phyloP scores from a whole-genome alignment of 208 protist genomes.

The Acanthamoeba culbertsoni region DNA sequence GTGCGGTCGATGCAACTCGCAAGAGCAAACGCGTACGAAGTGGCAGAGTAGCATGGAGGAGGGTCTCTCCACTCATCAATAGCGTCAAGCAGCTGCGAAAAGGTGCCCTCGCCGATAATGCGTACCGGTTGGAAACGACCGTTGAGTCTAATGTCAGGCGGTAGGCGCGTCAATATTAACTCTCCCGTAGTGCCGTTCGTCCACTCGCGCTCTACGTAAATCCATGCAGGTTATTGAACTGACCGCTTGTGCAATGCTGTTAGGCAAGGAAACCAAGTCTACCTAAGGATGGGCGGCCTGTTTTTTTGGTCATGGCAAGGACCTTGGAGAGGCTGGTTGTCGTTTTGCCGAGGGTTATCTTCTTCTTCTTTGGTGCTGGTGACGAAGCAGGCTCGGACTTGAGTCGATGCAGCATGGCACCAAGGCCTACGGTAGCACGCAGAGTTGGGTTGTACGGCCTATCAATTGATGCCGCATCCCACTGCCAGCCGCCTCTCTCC shows the following conservation, averaged over 20 bases:
- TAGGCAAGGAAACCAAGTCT: neutral
- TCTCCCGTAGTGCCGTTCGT: neutral
- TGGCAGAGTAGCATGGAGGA: neutral
- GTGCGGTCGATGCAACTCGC: neutral
- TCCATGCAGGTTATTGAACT: neutral
- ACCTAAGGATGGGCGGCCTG: neutral
- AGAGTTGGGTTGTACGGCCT: neutral
- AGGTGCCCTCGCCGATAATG: slow-evolving; percentile 10
- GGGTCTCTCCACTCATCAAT: neutral
- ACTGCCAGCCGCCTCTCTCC: neutral
- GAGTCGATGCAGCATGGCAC: neutral
- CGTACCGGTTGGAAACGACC: neutral
- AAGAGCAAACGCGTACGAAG: neutral
- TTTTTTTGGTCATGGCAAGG: neutral
- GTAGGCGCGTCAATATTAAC: neutral
- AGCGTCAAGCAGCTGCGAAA: slow-evolving; percentile 1
- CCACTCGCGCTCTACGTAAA: neutral
- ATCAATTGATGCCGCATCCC: neutral
- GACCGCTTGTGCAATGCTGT: neutral
- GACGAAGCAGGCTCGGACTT: neutral
- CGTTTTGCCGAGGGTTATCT: neutral
- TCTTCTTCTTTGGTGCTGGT: neutral
- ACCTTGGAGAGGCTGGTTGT: neutral
- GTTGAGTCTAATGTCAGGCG: neutral
- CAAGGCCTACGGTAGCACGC: neutral